Conservation (phyloP, 192 early-diverging fungal genomes). For the Chytriomyces sp. region DNA sequence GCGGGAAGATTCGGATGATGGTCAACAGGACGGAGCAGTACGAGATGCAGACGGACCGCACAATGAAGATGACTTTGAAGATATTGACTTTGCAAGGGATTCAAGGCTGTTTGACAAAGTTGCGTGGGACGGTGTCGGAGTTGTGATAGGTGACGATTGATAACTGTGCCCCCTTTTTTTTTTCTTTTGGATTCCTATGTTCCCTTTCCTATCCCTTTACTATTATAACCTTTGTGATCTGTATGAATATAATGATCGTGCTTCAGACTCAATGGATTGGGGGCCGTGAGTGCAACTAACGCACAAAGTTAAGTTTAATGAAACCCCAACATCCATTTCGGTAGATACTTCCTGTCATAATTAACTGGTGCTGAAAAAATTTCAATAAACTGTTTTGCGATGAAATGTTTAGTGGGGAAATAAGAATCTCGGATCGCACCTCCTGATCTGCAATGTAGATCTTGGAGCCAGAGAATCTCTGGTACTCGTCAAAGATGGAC, state of each 20-base stretch:
- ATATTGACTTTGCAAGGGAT: conserved; percentile 5
- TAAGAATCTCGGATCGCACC: conserved; percentile 47
- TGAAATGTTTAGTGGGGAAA: neutral
- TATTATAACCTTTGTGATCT: no score
- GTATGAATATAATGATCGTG: no score
- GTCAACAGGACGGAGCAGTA: neutral
- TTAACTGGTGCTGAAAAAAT: conserved; percentile 39
- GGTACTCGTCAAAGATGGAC: conserved; percentile 98
- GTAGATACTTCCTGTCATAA: conserved; percentile 33
- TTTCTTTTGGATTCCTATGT: no score
- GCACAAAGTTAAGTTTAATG: no score
- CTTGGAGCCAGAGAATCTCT: conserved; percentile 87
- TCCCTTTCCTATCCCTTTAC: no score
- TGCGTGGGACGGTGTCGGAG: conserved; percentile 22
- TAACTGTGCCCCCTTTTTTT: neutral
- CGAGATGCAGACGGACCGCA: neutral
- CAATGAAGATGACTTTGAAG: neutral
- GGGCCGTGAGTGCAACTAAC: no score
- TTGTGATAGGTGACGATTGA: conserved; percentile 33
- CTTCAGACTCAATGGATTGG: no score
- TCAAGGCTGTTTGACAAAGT: conserved; percentile 19
- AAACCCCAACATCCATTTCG: conserved; percentile 35
- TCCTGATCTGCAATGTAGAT: conserved; percentile 91
- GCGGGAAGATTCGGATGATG: neutral
- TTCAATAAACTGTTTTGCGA: conserved; percentile 45